These are phyloP conservation scores for Apostasia ramifera DNA, from an alignment of 106 monocot genomes.

Conservation along the genomic window DNA sequence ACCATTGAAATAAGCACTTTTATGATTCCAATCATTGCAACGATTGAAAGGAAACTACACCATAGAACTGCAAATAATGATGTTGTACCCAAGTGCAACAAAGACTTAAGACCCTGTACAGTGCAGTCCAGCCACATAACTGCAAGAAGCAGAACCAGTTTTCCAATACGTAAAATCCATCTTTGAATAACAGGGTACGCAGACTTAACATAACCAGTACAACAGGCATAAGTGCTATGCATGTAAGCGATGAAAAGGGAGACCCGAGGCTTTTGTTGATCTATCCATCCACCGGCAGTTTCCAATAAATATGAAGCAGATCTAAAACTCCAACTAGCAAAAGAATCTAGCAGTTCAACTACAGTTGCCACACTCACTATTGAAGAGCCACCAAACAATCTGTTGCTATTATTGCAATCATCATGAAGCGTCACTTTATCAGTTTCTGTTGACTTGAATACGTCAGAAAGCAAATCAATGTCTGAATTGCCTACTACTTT, in stretches of 20 bases:
- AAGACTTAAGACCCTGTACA: constrained; percentile 74
- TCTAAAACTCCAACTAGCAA: constrained; percentile 24
- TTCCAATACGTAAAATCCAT: constrained; percentile 51
- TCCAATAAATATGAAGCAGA: constrained; percentile 23
- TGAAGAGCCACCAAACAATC: constrained; percentile 6
- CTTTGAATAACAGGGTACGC: constrained; percentile 44
- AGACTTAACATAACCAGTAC: constrained; percentile 27
- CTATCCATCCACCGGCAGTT: constrained; percentile 41
- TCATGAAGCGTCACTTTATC: not conserved
- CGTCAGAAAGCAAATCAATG: constrained; percentile 20
- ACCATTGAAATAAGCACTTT: constrained; percentile 65
- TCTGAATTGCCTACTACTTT: constrained; percentile 11
- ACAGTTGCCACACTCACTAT: constrained; percentile 11
- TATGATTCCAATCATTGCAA: constrained; percentile 73
- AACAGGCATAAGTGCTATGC: constrained; percentile 20
- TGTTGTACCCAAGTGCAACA: constrained; percentile 69
- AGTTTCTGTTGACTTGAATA: constrained; percentile 10
- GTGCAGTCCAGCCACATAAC: constrained; percentile 74
- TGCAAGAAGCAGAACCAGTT: constrained; percentile 48
- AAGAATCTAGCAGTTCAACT: constrained; percentile 11
- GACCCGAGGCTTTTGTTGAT: constrained; percentile 56
- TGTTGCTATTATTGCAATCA: constrained; percentile 4
- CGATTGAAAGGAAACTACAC: constrained; percentile 66
- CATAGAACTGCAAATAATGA: constrained; percentile 75
- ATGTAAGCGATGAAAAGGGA: constrained; percentile 19